Conservation (phyloP, 352 stramenopile genomes). For the Aphanomyces euteiches region DNA sequence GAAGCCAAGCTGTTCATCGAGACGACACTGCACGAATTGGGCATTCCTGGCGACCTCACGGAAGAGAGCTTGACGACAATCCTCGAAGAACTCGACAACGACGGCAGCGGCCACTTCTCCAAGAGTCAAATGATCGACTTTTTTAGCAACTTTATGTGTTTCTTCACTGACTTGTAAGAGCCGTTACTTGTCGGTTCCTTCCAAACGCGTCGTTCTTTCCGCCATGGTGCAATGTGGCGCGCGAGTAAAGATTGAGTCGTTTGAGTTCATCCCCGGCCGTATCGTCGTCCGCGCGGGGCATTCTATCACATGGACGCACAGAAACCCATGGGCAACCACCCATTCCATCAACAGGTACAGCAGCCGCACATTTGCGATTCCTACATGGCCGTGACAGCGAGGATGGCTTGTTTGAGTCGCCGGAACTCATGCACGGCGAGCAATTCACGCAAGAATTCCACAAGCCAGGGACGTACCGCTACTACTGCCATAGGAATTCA, state of each 20-base stretch:
- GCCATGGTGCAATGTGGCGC: background rate
- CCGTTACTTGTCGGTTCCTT: background rate
- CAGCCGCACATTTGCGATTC: too few relatives aligned
- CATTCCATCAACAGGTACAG: conserved; percentile 23
- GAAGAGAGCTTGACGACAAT: conserved; percentile 17
- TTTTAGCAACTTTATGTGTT: conserved; percentile 28
- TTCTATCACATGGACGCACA: conserved; percentile 22
- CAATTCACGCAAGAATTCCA: background rate
- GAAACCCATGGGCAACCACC: background rate
- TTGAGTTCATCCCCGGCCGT: conserved; percentile 3
- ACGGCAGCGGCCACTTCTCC: conserved; percentile 18
- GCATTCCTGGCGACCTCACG: conserved; percentile 16
- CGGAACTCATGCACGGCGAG: background rate
- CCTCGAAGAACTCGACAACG: conserved; percentile 15
- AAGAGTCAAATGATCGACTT: conserved; percentile 20
- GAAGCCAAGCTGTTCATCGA: conserved; percentile 16
- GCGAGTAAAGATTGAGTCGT: background rate
- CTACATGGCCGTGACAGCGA: background rate
- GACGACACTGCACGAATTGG: conserved; percentile 15
- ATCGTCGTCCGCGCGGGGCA: background rate
- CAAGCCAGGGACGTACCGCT: conserved; percentile 7
- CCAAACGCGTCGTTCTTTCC: background rate
- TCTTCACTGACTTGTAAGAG: background rate
- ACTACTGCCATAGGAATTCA: conserved; percentile 20
- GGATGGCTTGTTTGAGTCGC: conserved; percentile 4